Evolutionary conservation across 192 early-diverging fungal species (phyloP), one percentile per base, ranked within the genome.

Genomic region (Funneliformis geosporum): DNA sequence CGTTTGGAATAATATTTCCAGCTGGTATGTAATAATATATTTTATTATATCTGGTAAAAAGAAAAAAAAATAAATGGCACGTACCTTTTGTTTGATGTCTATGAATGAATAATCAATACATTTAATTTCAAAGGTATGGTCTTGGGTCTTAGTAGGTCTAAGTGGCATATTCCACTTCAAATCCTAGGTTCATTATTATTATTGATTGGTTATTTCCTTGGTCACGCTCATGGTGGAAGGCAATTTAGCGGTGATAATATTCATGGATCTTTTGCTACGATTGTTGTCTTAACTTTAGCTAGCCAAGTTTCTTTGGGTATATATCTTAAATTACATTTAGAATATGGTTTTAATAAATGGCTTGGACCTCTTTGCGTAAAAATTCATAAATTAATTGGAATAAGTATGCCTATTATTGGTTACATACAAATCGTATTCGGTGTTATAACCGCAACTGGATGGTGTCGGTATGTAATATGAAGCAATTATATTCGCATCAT

Each of bases 401-500:
- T 84, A 16, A 9, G 68, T 27, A 84, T 89, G 70, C 81, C 90
- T 0, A 76, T 92, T 18, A 79, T 89, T n/a, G 88, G 90, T 4
- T 92, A 91, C 73, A 85, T 86, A 60, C 91, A 92, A 81, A 85
- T 92, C 14, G 79, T 92, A 69, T 83, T 91, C 67, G 91, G 91
- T 62, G 90, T 90, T 8, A 88, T 92, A 42, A 90, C 91, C 21
- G 84, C 78, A 80, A 81, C 87, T 46, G 91, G 89, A 8, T 92
- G 87, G 70, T 92, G 91, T 78, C 72, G 85, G 85, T 86, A 61
- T 60, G 61, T 60, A 60, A 33, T 33, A 33, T 33, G 33, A 33
- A 33, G 0, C 33, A 33, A 33, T 33, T 33, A 33, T 33, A 33
- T 33, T 33, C 33, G 0, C 33, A 33, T 33, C 33, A 33, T 33